Evolutionary conservation across 352 stramenopile species (phyloP).

Genomic region (Phytophthora litchii): DNA sequence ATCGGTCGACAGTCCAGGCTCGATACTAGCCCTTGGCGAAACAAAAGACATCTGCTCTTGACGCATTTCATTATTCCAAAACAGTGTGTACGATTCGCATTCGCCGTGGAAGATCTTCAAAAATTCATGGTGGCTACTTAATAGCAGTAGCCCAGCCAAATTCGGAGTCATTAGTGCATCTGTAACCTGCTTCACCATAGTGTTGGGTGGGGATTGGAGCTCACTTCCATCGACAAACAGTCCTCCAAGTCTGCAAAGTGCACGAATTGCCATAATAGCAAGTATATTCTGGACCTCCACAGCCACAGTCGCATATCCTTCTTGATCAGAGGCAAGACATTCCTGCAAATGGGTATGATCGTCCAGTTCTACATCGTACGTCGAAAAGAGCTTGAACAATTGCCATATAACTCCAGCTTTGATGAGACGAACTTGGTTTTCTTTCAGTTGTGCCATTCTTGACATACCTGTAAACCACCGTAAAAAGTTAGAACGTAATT

Average conservation of each 20-base stretch:
- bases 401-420: conserved; percentile 71
- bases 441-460: conserved; percentile 57
- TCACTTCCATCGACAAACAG: conserved; percentile 62
- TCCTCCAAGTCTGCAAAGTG: conserved; percentile 72
- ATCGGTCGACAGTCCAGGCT: conserved; percentile 35
- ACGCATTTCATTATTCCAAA: conserved; percentile 83
- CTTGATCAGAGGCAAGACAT: conserved; percentile 36
- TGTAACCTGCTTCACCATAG: conserved; percentile 44
- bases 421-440: conserved; percentile 64
- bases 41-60: conserved; percentile 66
- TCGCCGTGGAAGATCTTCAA: conserved; percentile 82
- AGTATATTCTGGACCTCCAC: conserved; percentile 74
- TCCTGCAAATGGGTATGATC: conserved; percentile 52
- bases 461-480: conserved; percentile 48
- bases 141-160: conserved; percentile 56
- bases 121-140: conserved; percentile 82
- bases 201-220: conserved; percentile 50
- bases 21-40: conserved; percentile 38
- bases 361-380: conserved; percentile 71
- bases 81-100: conserved; percentile 81
- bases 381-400: conserved; percentile 66
- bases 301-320: conserved; percentile 49
- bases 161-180: conserved; percentile 81
- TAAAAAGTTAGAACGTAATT: conserved; percentile 6
- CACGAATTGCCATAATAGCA: conserved; percentile 70